Evolutionary conservation across 1,284 basidiomycete species (phyloP), one percentile per base, ranked within the genome.

Genomic region (Sporisorium reilianum): DNA sequence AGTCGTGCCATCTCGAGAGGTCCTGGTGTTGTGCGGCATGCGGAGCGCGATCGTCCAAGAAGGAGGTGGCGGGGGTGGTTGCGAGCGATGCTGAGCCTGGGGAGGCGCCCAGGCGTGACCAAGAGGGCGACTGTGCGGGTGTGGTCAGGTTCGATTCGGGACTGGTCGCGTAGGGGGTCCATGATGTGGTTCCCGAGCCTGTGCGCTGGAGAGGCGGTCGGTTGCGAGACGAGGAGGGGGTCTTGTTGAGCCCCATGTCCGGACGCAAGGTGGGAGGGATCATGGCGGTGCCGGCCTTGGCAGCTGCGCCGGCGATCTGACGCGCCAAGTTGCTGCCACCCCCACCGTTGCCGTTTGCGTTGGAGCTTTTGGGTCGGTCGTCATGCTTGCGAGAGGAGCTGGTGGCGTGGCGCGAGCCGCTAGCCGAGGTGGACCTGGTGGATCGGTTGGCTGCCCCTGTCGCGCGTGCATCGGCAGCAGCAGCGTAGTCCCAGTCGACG

Each of bases 401-500:
- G 12, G 36, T 56, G 11, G 53, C 41, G 25, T 60, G 53, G 8
- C 64, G 52, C 16, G 46, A 40, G 55, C 44, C 48, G 26, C 40
- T 38, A 20, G 30, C 26, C 22, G 36, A 57, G 22, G 42, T 20
- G n/a, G 54, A 52, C 26, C 49, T 45, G 23, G 51, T 5, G 3
- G 68, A 55, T 2, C 55, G 9, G 18, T 49, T 50, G 10, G 58
- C 23, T 18, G 58, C 20, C 3, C 40, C 34, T 7, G 48, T 40
- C 4, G 48, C 42, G 26, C 16, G 41, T 30, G 59, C 63, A 5
- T 38, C 28, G 16, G 62, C 67, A 42, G 68, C 68, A 28, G 68
- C 68, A 25, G 73, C 73, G 18, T 64, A 86, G n/a, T 86, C 86
- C 58, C 78, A 79, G 53, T 87, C 86, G 44, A 86, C 84, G 49